Base-by-base conservation (phyloP, 2,329 filamentous ascomycete species). In the Dactylella cylindrospora region DNA sequence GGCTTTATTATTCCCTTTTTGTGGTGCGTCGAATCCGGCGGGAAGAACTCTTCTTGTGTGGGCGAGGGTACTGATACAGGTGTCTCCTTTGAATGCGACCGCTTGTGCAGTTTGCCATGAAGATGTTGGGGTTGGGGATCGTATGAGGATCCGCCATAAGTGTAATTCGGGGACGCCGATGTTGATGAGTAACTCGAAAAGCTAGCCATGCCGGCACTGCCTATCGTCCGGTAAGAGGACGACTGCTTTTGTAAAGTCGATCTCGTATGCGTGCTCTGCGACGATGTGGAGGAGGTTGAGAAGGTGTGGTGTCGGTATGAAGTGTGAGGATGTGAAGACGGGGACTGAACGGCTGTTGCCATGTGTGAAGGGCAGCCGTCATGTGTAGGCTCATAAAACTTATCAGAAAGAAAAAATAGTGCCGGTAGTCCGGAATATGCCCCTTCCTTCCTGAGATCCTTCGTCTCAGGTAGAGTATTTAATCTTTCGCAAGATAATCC, bases 1-100 rank as follows among this genome's bases (percentile, higher is more conserved):
- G 59, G 59, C 26, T 64, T 64, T 40, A 64, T 64, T 3, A 55
- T 39, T 17, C 59, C 59, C 29, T 64, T 64, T 22, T 64, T 64
- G 44, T 64, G 59, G 46, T 64, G 50, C 8, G 59, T 39, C 2
- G 50, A 23, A 25, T 64, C 59, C 12, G 46, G 13, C 20, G 59
- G 52, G 38, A 64, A 55, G 35, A 55, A 50, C n/a, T 57, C 46
- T 25, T 45, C 40, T 9, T 28, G 29, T 10, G 59, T 57, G 5
- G 59, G 50, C 3, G 59, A 51, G 4, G 52, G 49, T 5, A 50
- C 50, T 5, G 59, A 64, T 8, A 51, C 44, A 5, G 59, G 46
- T 5, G 59, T 64, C 26, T 64, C 51, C 22, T 55, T 57, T n/a
- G 59, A 64, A 40, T 49, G 53, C 38, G 59, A 64, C 32, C 59